Conservation (phyloP, 371 early-diverging fungal species). For the Mortierella sp. region DNA sequence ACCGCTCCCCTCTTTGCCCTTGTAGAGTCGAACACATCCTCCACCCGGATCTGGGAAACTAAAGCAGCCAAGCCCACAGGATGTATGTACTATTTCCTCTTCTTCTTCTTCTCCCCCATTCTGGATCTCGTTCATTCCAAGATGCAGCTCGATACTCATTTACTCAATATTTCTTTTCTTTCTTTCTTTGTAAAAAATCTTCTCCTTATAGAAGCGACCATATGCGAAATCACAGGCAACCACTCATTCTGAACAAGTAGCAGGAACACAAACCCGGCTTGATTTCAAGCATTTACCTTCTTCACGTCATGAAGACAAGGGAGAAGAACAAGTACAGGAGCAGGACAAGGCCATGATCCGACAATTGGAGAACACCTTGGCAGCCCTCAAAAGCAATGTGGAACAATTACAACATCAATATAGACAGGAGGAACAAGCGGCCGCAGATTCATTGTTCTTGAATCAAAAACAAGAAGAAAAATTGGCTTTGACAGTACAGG, state of each 20-base stretch:
- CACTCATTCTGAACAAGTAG: neutral
- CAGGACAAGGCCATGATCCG: slow-evolving; percentile 2
- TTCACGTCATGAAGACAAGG: too few species aligned
- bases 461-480: slow-evolving; percentile 12
- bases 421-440: slow-evolving; percentile 7
- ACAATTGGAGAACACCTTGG: slow-evolving; percentile 6
- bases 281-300: neutral
- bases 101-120: too few species aligned
- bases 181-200: neutral
- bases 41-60: slow-evolving; percentile 25
- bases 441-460: slow-evolving; percentile 2
- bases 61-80: slow-evolving; percentile 9
- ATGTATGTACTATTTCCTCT: slow-evolving; percentile 3
- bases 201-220: slow-evolving; percentile 9
- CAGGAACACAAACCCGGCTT: slow-evolving; percentile 20
- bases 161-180: too few species aligned
- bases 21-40: slow-evolving; percentile 31
- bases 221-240: slow-evolving; percentile 18
- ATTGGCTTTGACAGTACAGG: neutral
- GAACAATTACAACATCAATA: slow-evolving; percentile 7
- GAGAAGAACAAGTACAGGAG: neutral
- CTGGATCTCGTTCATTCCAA: too few species aligned
- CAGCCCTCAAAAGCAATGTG: slow-evolving; percentile 8
- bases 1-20: too few species aligned
- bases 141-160: too few species aligned